phyloP scores from a whole-genome alignment of 306 rosid species.

The Leucaena leucocephala region DNA sequence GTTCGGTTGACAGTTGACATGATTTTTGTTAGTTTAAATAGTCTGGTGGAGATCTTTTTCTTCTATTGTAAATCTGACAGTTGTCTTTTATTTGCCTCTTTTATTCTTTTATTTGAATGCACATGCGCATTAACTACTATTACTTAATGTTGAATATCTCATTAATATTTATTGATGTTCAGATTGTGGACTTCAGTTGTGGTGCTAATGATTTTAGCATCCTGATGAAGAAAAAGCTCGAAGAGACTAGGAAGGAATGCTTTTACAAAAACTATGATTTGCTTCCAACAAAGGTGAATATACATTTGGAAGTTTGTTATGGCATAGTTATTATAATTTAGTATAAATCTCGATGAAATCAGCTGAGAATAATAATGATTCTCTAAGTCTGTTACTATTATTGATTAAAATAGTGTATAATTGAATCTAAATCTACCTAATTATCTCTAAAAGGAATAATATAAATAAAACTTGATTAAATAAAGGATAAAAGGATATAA shows the following conservation, averaged over 20 bases:
- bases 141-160: conserved; percentile 34
- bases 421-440: not conserved
- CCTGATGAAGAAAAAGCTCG: conserved; percentile 80
- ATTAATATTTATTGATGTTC: conserved; percentile 45
- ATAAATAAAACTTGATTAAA: not conserved
- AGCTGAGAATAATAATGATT: not conserved
- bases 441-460: not conserved
- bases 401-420: not conserved
- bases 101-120: not conserved
- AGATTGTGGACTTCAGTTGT: conserved; percentile 96
- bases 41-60: not conserved
- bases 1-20: not conserved
- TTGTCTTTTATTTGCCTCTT: not conserved
- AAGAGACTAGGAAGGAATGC: conserved; percentile 79
- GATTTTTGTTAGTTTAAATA: not conserved
- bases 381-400: not conserved
- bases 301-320: conserved; percentile 10
- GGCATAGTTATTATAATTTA: conserved; percentile 9
- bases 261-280: conserved; percentile 72
- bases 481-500: not conserved
- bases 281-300: conserved; percentile 79
- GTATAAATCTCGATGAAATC: not conserved
- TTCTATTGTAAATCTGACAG: not conserved
- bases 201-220: conserved; percentile 94
- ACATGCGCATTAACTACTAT: not conserved